Evolutionary conservation across 257 asterid species (phyloP).

Genomic region (Cruciata laevipes): DNA sequence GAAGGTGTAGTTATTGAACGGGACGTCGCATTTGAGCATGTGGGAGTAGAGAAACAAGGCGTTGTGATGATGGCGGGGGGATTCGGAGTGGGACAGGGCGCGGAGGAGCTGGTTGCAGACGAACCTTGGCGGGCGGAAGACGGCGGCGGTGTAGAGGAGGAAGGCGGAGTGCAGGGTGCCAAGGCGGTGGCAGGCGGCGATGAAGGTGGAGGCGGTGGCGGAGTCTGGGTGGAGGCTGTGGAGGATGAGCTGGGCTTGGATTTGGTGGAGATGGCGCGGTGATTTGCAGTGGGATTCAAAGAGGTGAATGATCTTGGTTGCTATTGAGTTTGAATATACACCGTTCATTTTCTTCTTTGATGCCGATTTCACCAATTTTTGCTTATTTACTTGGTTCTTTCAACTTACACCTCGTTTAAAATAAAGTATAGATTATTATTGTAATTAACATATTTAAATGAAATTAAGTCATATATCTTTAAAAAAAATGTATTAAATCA

Average conservation of each 20-base stretch:
- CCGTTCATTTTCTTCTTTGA: background rate
- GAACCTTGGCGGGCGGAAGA: slow-evolving; percentile 45
- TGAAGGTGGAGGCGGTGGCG: slow-evolving; percentile 40
- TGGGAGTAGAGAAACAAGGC: slow-evolving; percentile 32
- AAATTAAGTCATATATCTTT: too few species aligned
- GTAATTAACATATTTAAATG: too few species aligned
- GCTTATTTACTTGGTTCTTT: too few species aligned
- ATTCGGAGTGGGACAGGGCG: slow-evolving; percentile 46
- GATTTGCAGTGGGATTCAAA: slow-evolving; percentile 21
- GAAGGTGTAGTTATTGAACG: slow-evolving; percentile 44
- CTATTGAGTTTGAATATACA: slow-evolving; percentile 1
- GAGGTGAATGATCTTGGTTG: slow-evolving; percentile 24
- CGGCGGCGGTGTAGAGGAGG: slow-evolving; percentile 42
- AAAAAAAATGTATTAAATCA: too few species aligned
- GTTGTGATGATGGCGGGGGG: slow-evolving; percentile 18
- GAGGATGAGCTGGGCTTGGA: slow-evolving; percentile 48
- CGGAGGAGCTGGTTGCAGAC: slow-evolving; percentile 57
- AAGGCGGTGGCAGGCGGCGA: slow-evolving; percentile 40
- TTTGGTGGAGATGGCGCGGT: slow-evolving; percentile 39
- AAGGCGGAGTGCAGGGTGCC: slow-evolving; percentile 46
- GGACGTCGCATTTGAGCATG: slow-evolving; percentile 36
- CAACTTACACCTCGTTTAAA: too few species aligned
- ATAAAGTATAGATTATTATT: too few species aligned
- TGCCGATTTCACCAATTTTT: too few species aligned
- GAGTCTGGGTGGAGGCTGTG: slow-evolving; percentile 43